Percentiles rank a stretch among this genome's conserved stretches.
Evolutionary conservation across 768 basidiomycete species (phyloP).

Genomic region (Phlegmacium glaucopus): DNA sequence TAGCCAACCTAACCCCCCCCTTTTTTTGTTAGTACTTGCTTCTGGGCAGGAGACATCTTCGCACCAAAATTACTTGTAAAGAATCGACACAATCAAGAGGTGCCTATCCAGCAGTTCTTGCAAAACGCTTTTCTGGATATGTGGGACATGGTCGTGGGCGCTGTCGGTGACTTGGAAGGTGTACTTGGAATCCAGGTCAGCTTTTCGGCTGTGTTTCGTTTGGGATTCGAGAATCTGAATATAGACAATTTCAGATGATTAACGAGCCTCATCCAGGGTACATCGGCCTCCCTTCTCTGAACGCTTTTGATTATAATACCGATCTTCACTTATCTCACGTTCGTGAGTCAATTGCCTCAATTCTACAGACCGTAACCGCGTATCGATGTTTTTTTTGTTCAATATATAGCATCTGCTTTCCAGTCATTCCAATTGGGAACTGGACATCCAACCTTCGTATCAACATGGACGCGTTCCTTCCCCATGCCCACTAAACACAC

Average conservation of each 20-base stretch:
- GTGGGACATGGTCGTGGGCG: constrained; percentile 63
- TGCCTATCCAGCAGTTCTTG: constrained; percentile 77
- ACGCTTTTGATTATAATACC: constrained; percentile 90
- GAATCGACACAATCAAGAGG: constrained; percentile 40
- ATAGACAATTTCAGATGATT: constrained; percentile 58
- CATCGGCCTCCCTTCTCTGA: constrained; percentile 75
- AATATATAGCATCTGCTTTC: constrained; percentile 66
- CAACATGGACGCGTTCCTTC: constrained; percentile 81
- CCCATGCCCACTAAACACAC: constrained; percentile 80
- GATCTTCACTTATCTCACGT: constrained; percentile 83
- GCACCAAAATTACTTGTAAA: constrained; percentile 68
- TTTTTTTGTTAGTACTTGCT: constrained; percentile 61
- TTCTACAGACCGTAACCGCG: background rate
- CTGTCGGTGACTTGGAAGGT: constrained; percentile 69
- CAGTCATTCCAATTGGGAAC: constrained; percentile 92
- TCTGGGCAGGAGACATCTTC: constrained; percentile 91
- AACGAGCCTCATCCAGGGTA: constrained; percentile 97
- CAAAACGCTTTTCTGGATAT: constrained; percentile 80
- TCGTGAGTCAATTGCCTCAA: constrained; percentile 44
- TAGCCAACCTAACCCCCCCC: background rate
- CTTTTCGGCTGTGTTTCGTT: constrained; percentile 11
- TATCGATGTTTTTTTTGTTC: background rate
- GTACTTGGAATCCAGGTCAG: constrained; percentile 90
- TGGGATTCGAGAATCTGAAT: background rate
- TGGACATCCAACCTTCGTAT: constrained; percentile 78